Percentiles rank a stretch among this genome's conserved stretches.
Evolutionary conservation across 2,329 filamentous ascomycete genomes (phyloP).

Genomic region (Ilyonectria destructans): DNA sequence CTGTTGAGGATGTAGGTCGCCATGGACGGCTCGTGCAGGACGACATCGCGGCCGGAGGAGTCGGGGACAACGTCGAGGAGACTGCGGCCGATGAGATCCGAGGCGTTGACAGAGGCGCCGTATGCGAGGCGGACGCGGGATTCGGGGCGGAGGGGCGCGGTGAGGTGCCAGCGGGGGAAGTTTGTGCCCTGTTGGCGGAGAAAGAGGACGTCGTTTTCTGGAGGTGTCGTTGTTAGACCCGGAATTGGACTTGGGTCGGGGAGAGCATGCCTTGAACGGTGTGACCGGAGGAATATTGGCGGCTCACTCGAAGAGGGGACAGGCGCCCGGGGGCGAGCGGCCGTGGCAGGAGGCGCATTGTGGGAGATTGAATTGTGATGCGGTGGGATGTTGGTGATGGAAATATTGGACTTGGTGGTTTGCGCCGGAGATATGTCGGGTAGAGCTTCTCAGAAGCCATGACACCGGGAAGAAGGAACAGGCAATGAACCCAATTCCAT

Average conservation of each 20-base stretch:
- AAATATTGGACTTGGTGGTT: constrained; percentile 36
- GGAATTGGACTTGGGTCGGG: constrained; percentile 6
- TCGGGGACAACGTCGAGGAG: constrained; percentile 73
- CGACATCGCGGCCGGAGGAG: constrained; percentile 65
- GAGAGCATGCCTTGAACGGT: constrained; percentile 47
- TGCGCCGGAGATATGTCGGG: constrained; percentile 48
- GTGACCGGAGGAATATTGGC: constrained; percentile 49
- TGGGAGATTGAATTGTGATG: constrained; percentile 15
- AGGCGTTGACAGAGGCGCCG: constrained; percentile 64
- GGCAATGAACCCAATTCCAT: neutral
- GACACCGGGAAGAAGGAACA: neutral
- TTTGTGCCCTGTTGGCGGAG: constrained; percentile 57
- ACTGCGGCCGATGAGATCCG: constrained; percentile 76
- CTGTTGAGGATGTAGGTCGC: constrained; percentile 81
- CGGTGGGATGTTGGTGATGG: constrained; percentile 33
- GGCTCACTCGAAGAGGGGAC: neutral
- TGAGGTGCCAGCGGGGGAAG: constrained; percentile 58
- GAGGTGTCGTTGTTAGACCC: constrained; percentile 28
- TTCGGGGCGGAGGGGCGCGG: constrained; percentile 53
- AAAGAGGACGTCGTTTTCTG: constrained; percentile 61
- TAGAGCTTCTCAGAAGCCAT: constrained; percentile 5
- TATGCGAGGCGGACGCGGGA: constrained; percentile 58
- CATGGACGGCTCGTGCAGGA: constrained; percentile 77
- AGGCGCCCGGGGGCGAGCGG: constrained; percentile 23
- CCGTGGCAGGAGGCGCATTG: constrained; percentile 38